Percentiles rank a stretch among this genome's conserved stretches.
Evolutionary conservation across 2,329 filamentous ascomycete genomes (phyloP).

Genomic region (Fusarium sp.): DNA sequence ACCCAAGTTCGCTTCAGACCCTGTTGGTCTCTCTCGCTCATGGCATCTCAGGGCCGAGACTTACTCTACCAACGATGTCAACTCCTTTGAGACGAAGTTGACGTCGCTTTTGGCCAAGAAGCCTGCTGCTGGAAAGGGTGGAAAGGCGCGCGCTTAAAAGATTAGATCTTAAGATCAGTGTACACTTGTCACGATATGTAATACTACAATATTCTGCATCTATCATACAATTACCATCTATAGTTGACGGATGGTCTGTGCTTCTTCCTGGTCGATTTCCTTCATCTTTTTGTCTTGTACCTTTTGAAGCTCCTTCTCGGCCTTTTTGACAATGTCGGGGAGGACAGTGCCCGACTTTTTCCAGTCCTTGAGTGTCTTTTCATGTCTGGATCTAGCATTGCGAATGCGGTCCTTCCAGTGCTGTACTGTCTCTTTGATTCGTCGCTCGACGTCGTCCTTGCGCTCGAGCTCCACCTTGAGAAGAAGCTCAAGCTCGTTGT

Average conservation of each 20-base stretch:
- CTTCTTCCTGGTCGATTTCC: conserved; percentile 61
- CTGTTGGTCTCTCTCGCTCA: conserved; percentile 47
- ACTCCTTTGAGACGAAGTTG: conserved; percentile 54
- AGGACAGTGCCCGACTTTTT: conserved; percentile 54
- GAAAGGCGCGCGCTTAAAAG: conserved; percentile 39
- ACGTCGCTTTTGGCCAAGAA: conserved; percentile 44
- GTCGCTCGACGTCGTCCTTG: conserved; percentile 56
- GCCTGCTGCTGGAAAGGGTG: conserved; percentile 30
- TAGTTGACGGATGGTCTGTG: conserved; percentile 56
- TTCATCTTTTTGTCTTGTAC: conserved; percentile 64
- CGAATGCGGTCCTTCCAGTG: conserved; percentile 62
- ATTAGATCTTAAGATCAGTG: conserved; percentile 37
- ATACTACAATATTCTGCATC: conserved; percentile 40
- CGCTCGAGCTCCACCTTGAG: conserved; percentile 64
- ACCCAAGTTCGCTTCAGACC: conserved; percentile 47
- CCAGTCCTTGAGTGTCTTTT: conserved; percentile 62
- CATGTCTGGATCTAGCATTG: conserved; percentile 57
- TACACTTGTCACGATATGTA: conserved; percentile 45
- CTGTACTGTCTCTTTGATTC: conserved; percentile 58
- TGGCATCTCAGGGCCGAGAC: conserved; percentile 52
- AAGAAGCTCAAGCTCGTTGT: conserved; percentile 68
- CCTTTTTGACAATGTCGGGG: conserved; percentile 59
- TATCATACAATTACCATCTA: conserved; percentile 22
- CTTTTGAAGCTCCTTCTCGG: conserved; percentile 60
- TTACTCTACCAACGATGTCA: conserved; percentile 48